These are phyloP conservation scores for Penicillium concentricum DNA, from an alignment of 2,329 filamentous ascomycete species.

Conservation along the genomic window DNA sequence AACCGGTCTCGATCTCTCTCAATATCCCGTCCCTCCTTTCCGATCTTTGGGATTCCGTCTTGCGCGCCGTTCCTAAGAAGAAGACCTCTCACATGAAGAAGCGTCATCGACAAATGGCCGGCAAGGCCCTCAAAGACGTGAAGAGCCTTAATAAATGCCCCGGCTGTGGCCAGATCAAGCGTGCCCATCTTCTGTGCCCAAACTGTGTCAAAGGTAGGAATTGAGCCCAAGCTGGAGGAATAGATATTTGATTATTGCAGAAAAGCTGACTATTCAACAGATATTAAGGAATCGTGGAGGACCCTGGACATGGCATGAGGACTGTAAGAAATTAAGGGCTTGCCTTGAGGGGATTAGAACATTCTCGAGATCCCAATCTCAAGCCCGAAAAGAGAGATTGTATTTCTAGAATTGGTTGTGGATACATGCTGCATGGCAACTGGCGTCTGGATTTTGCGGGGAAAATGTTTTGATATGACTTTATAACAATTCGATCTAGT, in stretches of 20 bases:
- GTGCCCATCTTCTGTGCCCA: conserved; percentile 83
- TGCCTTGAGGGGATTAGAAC: background rate
- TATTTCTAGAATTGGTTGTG: conserved; percentile 23
- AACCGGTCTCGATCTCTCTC: conserved; percentile 60
- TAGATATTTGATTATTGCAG: background rate
- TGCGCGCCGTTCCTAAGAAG: conserved; percentile 95
- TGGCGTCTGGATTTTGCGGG: conserved; percentile 35
- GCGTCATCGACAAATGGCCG: conserved; percentile 88
- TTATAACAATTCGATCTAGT: conserved; percentile 3
- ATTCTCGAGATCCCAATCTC: background rate
- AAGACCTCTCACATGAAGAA: conserved; percentile 98
- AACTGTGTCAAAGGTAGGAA: conserved; percentile 75
- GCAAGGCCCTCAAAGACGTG: conserved; percentile 90
- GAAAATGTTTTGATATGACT: conserved; percentile 17
- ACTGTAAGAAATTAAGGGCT: conserved; percentile 3
- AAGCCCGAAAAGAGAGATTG: conserved; percentile 20
- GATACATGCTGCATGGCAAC: conserved; percentile 38
- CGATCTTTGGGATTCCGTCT: conserved; percentile 87
- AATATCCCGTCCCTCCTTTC: conserved; percentile 68
- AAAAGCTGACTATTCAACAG: conserved; percentile 23
- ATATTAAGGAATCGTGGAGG: conserved; percentile 50
- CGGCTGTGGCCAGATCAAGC: conserved; percentile 82
- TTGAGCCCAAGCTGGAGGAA: background rate
- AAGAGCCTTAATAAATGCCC: conserved; percentile 85
- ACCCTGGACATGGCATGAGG: conserved; percentile 32